A percentile compares a stretch with the other conserved stretches of the same genome.
Evolutionary conservation across 164 flowering plant species (phyloP).

Genomic region (Chimonanthus praecox): DNA sequence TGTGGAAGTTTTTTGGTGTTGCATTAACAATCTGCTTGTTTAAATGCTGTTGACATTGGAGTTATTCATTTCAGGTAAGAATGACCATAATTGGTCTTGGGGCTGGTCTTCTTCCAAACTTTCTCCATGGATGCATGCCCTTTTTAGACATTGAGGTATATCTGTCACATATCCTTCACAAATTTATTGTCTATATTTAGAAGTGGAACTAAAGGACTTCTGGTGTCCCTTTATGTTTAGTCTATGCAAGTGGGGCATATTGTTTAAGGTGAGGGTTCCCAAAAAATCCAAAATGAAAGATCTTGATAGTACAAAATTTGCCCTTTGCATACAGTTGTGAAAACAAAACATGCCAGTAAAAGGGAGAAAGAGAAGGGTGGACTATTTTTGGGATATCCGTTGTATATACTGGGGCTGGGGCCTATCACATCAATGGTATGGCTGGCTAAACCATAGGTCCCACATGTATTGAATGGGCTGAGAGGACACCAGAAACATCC

Average conservation of each 20-base stretch:
- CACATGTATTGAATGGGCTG: not conserved
- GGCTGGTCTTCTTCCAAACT: conserved; percentile 96
- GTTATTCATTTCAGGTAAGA: conserved; percentile 39
- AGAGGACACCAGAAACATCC: too few relatives aligned
- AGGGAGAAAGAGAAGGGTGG: not conserved
- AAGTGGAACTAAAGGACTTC: not conserved
- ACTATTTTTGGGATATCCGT: not conserved
- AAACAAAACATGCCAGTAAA: not conserved
- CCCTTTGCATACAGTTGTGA: not conserved
- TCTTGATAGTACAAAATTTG: not conserved
- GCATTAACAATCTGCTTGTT: not conserved
- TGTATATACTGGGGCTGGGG: not conserved
- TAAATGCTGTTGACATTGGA: not conserved
- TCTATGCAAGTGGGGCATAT: not conserved
- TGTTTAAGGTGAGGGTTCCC: not conserved
- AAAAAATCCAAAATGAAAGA: not conserved
- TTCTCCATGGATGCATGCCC: conserved; percentile 60
- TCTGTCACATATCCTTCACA: not conserved
- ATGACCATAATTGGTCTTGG: conserved; percentile 85
- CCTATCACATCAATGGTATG: not conserved
- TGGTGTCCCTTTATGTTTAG: not conserved
- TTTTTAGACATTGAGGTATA: conserved; percentile 62
- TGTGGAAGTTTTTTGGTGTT: not conserved
- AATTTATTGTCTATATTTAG: not conserved
- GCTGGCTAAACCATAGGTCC: not conserved